These are phyloP conservation scores for Ustilago loliicola DNA, from an alignment of 1,284 basidiomycete genomes.

Conservation along the genomic window DNA sequence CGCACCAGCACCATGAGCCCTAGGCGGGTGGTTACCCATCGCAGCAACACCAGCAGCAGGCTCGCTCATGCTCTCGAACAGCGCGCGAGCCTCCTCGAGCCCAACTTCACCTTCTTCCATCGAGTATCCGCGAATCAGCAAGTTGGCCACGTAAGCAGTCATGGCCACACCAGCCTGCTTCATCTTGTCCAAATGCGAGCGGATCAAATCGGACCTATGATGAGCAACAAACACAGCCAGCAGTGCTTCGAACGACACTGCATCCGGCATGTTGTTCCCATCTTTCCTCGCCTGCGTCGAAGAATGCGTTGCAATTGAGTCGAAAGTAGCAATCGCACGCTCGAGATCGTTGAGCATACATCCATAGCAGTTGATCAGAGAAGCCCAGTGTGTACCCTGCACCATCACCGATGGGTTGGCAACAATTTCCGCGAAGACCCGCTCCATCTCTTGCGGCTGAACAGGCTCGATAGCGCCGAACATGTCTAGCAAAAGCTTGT, in stretches of 20 bases:
- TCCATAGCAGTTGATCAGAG: conserved; percentile 91
- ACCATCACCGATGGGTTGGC: conserved; percentile 75
- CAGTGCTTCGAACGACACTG: conserved; percentile 89
- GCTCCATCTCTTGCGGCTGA: conserved; percentile 81
- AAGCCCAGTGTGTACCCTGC: conserved; percentile 89
- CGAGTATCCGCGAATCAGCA: conserved; percentile 79
- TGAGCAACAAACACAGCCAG: conserved; percentile 87
- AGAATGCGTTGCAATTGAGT: conserved; percentile 77
- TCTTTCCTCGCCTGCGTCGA: conserved; percentile 63
- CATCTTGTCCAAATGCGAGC: conserved; percentile 79
- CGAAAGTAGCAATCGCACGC: conserved; percentile 82
- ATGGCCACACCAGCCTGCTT: conserved; percentile 79
- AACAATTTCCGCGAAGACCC: conserved; percentile 78
- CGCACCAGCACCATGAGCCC: conserved; percentile 71
- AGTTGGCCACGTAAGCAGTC: conserved; percentile 96
- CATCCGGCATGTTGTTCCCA: conserved; percentile 76
- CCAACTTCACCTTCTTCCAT: conserved; percentile 81
- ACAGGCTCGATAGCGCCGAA: conserved; percentile 86
- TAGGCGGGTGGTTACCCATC: conserved; percentile 82
- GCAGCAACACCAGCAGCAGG: conserved; percentile 88
- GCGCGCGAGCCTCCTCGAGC: conserved; percentile 60
- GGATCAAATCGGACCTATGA: conserved; percentile 83
- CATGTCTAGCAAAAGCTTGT: conserved; percentile 84
- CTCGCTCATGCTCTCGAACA: conserved; percentile 91
- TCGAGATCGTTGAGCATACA: conserved; percentile 83